These are phyloP conservation scores for Thermoascus crustaceus DNA, from an alignment of 2,329 filamentous ascomycete species.

Conservation along the genomic window DNA sequence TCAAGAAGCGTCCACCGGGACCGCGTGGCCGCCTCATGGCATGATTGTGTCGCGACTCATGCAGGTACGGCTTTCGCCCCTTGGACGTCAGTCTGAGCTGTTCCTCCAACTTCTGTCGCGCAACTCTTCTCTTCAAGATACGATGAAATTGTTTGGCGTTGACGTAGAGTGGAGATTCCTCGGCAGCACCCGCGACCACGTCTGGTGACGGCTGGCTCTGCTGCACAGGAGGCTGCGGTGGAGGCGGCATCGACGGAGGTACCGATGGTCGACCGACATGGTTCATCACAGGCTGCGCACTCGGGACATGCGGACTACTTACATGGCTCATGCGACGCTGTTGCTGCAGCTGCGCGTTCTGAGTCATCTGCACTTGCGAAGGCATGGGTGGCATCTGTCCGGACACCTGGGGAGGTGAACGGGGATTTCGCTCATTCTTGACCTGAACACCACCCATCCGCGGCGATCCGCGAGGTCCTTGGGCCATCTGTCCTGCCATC, in stretches of 20 bases:
- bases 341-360: constrained; percentile 51
- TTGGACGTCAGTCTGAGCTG: constrained; percentile 86
- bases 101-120: constrained; percentile 88
- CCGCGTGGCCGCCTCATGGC: constrained; percentile 93
- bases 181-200: constrained; percentile 60
- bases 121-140: constrained; percentile 88
- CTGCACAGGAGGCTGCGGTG: constrained; percentile 52
- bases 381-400: constrained; percentile 46
- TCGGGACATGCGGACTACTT: constrained; percentile 65
- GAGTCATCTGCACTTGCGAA: constrained; percentile 41
- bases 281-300: constrained; percentile 67
- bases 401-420: constrained; percentile 66
- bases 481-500: constrained; percentile 52
- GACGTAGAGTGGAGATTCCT: constrained; percentile 93
- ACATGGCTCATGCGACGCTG: constrained; percentile 66
- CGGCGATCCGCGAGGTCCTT: constrained; percentile 58
- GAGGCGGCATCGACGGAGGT: constrained; percentile 42
- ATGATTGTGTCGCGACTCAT: constrained; percentile 96
- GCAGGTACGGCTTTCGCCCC: constrained; percentile 90
- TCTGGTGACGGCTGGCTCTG: constrained; percentile 71
- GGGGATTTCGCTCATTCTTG: constrained; percentile 66
- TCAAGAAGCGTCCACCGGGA: constrained; percentile 89
- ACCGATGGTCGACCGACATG: constrained; percentile 51
- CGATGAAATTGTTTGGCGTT: constrained; percentile 99
- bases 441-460: constrained; percentile 61